Percentiles rank a stretch among this genome's conserved stretches.
These are phyloP conservation scores for Plasmodium fragile DNA, from an alignment of 169 alveolate species.

Conservation along the genomic window DNA sequence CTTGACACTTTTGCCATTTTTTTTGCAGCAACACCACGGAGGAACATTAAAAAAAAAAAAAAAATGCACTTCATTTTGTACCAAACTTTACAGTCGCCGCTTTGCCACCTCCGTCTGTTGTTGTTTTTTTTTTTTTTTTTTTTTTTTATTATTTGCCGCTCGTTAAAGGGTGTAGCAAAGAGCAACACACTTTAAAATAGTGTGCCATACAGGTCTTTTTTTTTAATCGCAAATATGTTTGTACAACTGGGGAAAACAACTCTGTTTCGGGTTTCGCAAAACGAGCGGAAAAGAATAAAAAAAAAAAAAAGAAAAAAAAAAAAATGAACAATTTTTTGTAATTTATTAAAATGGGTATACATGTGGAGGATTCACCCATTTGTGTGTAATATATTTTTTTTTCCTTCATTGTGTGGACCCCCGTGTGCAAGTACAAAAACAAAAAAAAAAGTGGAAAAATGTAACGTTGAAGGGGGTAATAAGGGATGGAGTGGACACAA, in stretches of 20 bases:
- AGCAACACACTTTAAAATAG: not conserved
- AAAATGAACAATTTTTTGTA: not conserved
- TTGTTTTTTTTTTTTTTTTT: too few relatives aligned
- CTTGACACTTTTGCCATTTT: not conserved
- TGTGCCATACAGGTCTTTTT: not conserved
- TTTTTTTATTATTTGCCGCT: too few relatives aligned
- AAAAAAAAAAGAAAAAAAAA: not conserved
- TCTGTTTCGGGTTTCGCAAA: not conserved
- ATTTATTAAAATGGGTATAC: not conserved
- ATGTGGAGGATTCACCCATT: not conserved
- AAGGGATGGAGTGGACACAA: not conserved
- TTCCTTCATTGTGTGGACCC: not conserved
- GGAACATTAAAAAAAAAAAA: not conserved
- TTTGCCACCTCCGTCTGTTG: not conserved
- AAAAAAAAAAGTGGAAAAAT: not conserved
- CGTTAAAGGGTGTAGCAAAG: not conserved
- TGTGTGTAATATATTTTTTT: not conserved
- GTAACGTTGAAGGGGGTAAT: not conserved
- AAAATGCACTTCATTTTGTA: not conserved
- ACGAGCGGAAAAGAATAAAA: not conserved
- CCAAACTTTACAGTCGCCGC: not conserved
- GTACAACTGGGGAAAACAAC: conserved; percentile 5
- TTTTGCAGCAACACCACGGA: not conserved
- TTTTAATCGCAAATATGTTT: not conserved
- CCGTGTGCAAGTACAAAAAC: not conserved